A percentile compares a stretch with the other conserved stretches of the same genome.
phyloP scores from a whole-genome alignment of 1,284 basidiomycete species.

The Trichosporon sp. region DNA sequence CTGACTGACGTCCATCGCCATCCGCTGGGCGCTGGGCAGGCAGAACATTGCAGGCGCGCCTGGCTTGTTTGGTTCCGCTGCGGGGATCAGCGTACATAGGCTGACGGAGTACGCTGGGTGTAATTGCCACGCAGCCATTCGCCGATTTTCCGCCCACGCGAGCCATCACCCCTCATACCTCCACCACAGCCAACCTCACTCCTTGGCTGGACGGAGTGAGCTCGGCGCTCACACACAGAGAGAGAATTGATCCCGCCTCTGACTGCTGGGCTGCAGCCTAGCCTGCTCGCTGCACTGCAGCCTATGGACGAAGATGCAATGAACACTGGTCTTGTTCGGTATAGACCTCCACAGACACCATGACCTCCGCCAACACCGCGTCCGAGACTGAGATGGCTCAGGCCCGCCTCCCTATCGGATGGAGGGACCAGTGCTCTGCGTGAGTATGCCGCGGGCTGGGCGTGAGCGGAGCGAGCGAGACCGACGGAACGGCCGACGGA shows the following conservation, averaged over 20 bases:
- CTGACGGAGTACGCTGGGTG: neutral
- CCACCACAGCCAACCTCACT: neutral
- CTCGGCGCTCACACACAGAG: neutral
- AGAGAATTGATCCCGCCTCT: neutral
- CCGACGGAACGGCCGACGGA: neutral
- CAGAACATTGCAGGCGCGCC: neutral
- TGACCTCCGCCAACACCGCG: slow-evolving; percentile 69
- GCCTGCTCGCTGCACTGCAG: neutral
- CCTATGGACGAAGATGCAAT: neutral
- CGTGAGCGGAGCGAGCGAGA: neutral
- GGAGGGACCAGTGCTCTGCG: slow-evolving; percentile 89
- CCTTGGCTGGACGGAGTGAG: no score
- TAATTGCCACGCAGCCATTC: slow-evolving; percentile 2
- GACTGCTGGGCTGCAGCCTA: neutral
- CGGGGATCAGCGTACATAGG: no score
- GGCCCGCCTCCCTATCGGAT: slow-evolving; percentile 69
- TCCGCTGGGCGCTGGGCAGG: no score
- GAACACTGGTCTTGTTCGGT: neutral
- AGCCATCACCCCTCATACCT: neutral
- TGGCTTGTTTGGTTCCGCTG: slow-evolving; percentile 1
- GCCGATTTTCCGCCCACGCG: neutral
- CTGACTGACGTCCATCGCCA: no score
- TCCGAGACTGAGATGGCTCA: slow-evolving; percentile 76
- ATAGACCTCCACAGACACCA: slow-evolving; percentile 33
- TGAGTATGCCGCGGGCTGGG: slow-evolving; percentile 50